Percentiles rank a stretch among this genome's conserved stretches.
phyloP scores from a whole-genome alignment of 805 yeast species.

The Candida arabinofermentans region DNA sequence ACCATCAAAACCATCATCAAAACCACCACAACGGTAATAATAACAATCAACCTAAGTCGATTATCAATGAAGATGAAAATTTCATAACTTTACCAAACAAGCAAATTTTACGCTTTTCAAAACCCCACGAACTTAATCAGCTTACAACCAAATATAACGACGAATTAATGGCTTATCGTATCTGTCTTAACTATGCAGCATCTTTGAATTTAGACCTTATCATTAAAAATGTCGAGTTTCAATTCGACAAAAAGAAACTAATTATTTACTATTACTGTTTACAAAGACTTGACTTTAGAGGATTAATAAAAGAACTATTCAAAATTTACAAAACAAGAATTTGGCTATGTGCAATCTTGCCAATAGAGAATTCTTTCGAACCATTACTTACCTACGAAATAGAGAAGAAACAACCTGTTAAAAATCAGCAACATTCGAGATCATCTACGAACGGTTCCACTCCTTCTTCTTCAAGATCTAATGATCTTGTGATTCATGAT shows the following conservation, averaged over 20 bases:
- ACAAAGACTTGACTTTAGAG: conserved; percentile 70
- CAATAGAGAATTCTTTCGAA: conserved; percentile 31
- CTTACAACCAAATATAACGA: conserved; percentile 62
- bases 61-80: conserved; percentile 52
- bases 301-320: conserved; percentile 67
- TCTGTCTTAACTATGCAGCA: conserved; percentile 47
- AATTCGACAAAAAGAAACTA: conserved; percentile 73
- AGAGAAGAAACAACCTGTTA: conserved; percentile 14
- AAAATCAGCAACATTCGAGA: neutral
- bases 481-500: conserved; percentile 27
- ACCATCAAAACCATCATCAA: conserved; percentile 13
- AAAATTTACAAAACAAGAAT: conserved; percentile 74
- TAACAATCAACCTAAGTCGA: conserved; percentile 21
- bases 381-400: conserved; percentile 29
- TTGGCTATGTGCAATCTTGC: conserved; percentile 74
- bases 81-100: conserved; percentile 72
- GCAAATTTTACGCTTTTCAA: conserved; percentile 72
- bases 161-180: conserved; percentile 66
- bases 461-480: conserved; percentile 18
- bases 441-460: neutral
- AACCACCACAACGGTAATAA: conserved; percentile 14
- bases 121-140: conserved; percentile 63
- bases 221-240: conserved; percentile 74
- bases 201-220: conserved; percentile 45
- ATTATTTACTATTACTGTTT: conserved; percentile 65